These are phyloP conservation scores for Naegleria fowleri DNA, from an alignment of 208 protist genomes.

Conservation along the genomic window DNA sequence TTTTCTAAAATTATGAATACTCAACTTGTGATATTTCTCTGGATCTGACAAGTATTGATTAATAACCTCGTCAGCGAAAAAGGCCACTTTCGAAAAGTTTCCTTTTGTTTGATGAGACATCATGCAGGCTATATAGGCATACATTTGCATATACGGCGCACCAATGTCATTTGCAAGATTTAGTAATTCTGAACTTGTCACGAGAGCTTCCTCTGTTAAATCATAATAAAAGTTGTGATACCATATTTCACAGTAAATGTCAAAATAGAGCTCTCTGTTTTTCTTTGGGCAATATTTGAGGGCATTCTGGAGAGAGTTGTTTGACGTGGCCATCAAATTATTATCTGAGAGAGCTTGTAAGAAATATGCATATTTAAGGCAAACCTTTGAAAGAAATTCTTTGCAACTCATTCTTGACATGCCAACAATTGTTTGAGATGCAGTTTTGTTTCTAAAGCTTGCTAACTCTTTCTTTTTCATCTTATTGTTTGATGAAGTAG, in stretches of 20 bases:
- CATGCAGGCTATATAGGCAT: not conserved
- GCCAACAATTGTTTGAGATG: not conserved
- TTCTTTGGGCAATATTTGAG: not conserved
- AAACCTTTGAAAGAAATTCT: not conserved
- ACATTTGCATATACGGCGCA: not conserved
- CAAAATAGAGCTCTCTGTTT: not conserved
- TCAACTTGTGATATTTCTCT: not conserved
- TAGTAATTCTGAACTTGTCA: not conserved
- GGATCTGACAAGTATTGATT: not conserved
- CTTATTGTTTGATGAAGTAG: too few species aligned
- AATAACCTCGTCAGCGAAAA: not conserved
- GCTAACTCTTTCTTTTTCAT: not conserved
- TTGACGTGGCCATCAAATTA: not conserved
- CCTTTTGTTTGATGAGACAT: not conserved
- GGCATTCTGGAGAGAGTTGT: not conserved
- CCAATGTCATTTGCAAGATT: not conserved
- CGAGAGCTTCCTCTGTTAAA: not conserved
- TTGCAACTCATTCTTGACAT: not conserved
- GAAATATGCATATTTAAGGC: not conserved
- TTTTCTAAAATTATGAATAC: not conserved
- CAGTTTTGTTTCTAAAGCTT: not conserved
- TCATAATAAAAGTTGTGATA: not conserved
- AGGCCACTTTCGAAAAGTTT: not conserved
- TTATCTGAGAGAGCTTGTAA: not conserved
- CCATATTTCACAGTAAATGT: not conserved